Percentiles rank a stretch among this genome's conserved stretches.
phyloP scores from a whole-genome alignment of 2,329 filamentous ascomycete genomes.

The Arthrobotrys entomopaga region DNA sequence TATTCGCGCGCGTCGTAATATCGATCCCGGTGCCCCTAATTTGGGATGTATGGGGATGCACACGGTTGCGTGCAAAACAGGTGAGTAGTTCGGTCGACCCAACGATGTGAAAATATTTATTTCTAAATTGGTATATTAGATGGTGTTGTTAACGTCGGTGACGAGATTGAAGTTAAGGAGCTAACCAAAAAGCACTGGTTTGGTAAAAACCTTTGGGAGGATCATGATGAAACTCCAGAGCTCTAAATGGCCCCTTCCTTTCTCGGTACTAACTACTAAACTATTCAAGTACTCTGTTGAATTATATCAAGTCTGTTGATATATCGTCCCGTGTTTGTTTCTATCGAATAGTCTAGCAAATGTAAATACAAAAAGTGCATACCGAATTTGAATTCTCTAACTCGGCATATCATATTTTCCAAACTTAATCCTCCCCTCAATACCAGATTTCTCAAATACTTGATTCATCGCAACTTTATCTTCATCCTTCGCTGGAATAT shows the following conservation, averaged over 20 bases:
- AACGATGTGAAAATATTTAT: neutral
- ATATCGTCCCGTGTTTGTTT: neutral
- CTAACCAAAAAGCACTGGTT: slow-evolving; percentile 40
- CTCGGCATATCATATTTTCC: slow-evolving; percentile 40
- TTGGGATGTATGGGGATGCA: slow-evolving; percentile 55
- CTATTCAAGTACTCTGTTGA: neutral
- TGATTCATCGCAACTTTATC: slow-evolving; percentile 38
- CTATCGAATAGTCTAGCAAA: too few species aligned
- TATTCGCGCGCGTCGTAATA: slow-evolving; percentile 35
- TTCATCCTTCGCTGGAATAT: slow-evolving; percentile 43
- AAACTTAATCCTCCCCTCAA: slow-evolving; percentile 47
- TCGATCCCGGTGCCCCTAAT: slow-evolving; percentile 37
- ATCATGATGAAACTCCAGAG: slow-evolving; percentile 22
- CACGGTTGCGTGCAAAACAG: slow-evolving; percentile 42
- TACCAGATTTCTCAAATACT: slow-evolving; percentile 39
- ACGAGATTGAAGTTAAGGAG: slow-evolving; percentile 30
- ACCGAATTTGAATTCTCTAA: neutral
- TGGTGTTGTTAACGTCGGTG: slow-evolving; percentile 25
- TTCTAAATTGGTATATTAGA: slow-evolving; percentile 14
- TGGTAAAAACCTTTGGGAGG: slow-evolving; percentile 46
- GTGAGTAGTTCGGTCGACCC: neutral
- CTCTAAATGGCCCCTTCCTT: neutral
- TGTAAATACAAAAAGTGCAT: too few species aligned
- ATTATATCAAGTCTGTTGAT: neutral
- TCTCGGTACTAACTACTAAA: neutral